Evolutionary conservation across 2,329 filamentous ascomycete species (phyloP), one percentile per base, ranked within the genome.

Genomic region (Aspergillus pseudoglaucus): DNA sequence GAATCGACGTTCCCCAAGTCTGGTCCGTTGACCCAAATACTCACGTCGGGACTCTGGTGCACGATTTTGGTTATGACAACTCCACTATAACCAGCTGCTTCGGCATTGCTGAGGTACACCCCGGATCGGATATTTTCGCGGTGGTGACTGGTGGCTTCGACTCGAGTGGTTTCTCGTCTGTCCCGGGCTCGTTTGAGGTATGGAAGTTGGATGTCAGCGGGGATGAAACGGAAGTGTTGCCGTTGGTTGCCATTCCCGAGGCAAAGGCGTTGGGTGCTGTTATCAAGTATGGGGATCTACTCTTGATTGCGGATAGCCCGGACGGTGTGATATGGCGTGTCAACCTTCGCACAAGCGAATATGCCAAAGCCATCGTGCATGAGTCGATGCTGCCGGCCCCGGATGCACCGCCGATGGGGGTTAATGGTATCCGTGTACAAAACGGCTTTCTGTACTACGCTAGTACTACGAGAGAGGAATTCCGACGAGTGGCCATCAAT

Each of bases 381-480:
- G 55, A 54, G 6, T 58, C 53, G 6, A 57, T 60, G 53, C 37
- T 46, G 8, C 57, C 58, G 1, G 55, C 56, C 1, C 27, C 57
- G 25, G 44, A 51, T 14, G 49, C 47, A n/a, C 52, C 59, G 6
- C 56, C 56, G 2, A 22, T 60, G 15, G 58, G 57, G 8, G 42
- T 60, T 25, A 59, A 59, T 18, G 50, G 54, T 9, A 10, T 59
- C 20, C 49, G 52, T 4, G 33, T 56, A 3, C 30, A 53, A 1
- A 47, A 52, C 23, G 48, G 48, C 5, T 58, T 59, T 17, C 30
- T 60, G 15, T 57, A 60, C 53, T 60, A 59, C 30, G 55, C 55
- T 6, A 57, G 57, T 20, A 59, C 53, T 1, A 58, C 58, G 3
- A 50, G 49, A 0, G 54, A 58, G 53, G 35, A 58, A 17, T 60